A percentile compares a stretch with the other conserved stretches of the same genome.
phyloP scores from a whole-genome alignment of 2,329 filamentous ascomycete genomes.

The Colletotrichum chlorophyti region DNA sequence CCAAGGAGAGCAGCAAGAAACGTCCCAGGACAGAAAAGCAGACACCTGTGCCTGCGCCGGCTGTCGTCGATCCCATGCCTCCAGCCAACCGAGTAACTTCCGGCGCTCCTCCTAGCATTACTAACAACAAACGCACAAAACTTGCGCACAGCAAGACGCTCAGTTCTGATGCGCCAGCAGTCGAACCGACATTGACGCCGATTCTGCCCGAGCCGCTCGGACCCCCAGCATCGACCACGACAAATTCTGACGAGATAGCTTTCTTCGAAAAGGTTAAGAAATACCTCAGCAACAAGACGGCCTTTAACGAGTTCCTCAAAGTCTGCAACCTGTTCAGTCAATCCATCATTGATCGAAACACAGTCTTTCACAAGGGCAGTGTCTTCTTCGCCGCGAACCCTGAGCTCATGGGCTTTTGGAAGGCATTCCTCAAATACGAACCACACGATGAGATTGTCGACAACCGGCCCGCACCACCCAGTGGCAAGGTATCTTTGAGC shows the following conservation, averaged over 20 bases:
- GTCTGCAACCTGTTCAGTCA: slow-evolving; percentile 95
- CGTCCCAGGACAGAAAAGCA: slow-evolving; percentile 70
- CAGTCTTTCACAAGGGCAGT: slow-evolving; percentile 81
- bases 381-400: slow-evolving; percentile 87
- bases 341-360: slow-evolving; percentile 86
- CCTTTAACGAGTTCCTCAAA: slow-evolving; percentile 96
- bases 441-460: slow-evolving; percentile 80
- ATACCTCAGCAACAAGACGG: slow-evolving; percentile 88
- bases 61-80: slow-evolving; percentile 50
- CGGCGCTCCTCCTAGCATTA: slow-evolving; percentile 38
- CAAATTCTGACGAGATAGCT: slow-evolving; percentile 82
- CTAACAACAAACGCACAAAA: slow-evolving; percentile 72
- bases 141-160: slow-evolving; percentile 70
- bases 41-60: slow-evolving; percentile 53
- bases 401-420: slow-evolving; percentile 90
- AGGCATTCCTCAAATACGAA: slow-evolving; percentile 80
- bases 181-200: slow-evolving; percentile 89
- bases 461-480: slow-evolving; percentile 76
- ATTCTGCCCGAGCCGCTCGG: slow-evolving; percentile 86
- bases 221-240: slow-evolving; percentile 75
- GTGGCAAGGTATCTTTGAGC: slow-evolving; percentile 86
- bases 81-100: slow-evolving; percentile 35
- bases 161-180: slow-evolving; percentile 62
- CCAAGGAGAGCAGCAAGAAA: slow-evolving; percentile 86
- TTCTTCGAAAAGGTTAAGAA: slow-evolving; percentile 99